Evolutionary conservation across 2,329 filamentous ascomycete genomes (phyloP).

Genomic region (Escovopsis weberi): DNA sequence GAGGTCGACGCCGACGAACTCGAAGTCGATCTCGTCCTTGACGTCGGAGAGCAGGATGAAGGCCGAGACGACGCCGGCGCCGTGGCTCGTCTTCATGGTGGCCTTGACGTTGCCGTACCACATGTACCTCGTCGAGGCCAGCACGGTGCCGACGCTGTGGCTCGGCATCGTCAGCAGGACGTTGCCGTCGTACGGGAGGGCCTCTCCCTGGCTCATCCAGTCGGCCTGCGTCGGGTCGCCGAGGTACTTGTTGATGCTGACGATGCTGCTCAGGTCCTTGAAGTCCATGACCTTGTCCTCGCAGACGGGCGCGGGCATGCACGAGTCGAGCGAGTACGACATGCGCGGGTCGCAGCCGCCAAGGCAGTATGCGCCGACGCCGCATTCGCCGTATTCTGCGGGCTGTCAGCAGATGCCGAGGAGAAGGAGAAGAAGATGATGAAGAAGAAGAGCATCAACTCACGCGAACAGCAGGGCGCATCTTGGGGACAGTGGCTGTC

Average conservation of each 20-base stretch:
- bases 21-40: conserved; percentile 97
- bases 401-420: not conserved
- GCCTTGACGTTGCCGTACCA: conserved; percentile 95
- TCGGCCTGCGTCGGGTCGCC: conserved; percentile 68
- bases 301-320: conserved; percentile 74
- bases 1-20: conserved; percentile 77
- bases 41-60: conserved; percentile 93
- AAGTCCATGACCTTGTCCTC: conserved; percentile 60
- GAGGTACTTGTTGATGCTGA: conserved; percentile 66
- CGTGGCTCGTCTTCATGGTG: conserved; percentile 69
- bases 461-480: conserved; percentile 69
- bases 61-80: conserved; percentile 82
- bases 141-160: conserved; percentile 70
- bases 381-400: conserved; percentile 81
- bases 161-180: conserved; percentile 81
- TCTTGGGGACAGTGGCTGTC: conserved; percentile 52
- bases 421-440: not conserved
- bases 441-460: conserved; percentile 22
- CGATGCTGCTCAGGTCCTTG: conserved; percentile 51
- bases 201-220: conserved; percentile 77
- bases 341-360: conserved; percentile 85
- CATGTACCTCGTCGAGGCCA: conserved; percentile 74
- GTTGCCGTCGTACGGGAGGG: conserved; percentile 51
- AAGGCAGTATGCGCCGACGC: conserved; percentile 86
- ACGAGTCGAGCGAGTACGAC: conserved; percentile 72